Evolutionary conservation across 805 yeast species (phyloP), one percentile per base, ranked within the genome.

Genomic region (Yamadazyma insecticola): DNA sequence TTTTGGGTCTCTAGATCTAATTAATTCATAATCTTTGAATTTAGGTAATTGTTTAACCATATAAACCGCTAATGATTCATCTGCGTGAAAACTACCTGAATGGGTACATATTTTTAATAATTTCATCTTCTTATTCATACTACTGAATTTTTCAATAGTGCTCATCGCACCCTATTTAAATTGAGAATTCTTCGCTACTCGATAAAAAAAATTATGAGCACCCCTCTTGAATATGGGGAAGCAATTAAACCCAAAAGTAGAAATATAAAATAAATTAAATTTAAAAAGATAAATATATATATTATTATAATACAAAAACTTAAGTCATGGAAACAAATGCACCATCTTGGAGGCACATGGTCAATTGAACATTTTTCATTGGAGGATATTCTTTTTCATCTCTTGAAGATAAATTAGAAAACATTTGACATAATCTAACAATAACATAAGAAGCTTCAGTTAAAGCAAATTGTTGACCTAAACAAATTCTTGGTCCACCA

Each of bases 11-110:
- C 98, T 76, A 3, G 96, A 83, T 55, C 98, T 78, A 13, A 85
- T 74, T 13, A 92, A 67, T 32, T 67, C 69, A 13, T 95, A 79
- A 37, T 76, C 67, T 28, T 72, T 51, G 57, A 59, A 92, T 53
- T 72, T 68, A 6, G 95, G 92, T 28, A 90, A 61, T 13, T 76
- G 63, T 44, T 73, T 76, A 35, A 92, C 64, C 81, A 92, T 78
- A 56, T 72, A 89, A 3, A 90, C 96, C 2, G 97, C 98, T 30
- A 92, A 70, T 8, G 95, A 79, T 57, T 92, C 98, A 57, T 92
- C 98, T 8, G 97, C 97, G 53, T 92, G 98, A 70, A 92, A 92
- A 0, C 88, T 73, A 6, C 98, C 98, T 29, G 89, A 81, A 49
- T 84, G 94, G 9, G 96, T 89, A 51, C 96, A 90, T 35, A 89